Conservation (phyloP, 163 green algal genomes). For the Scenedesmus sp. region DNA sequence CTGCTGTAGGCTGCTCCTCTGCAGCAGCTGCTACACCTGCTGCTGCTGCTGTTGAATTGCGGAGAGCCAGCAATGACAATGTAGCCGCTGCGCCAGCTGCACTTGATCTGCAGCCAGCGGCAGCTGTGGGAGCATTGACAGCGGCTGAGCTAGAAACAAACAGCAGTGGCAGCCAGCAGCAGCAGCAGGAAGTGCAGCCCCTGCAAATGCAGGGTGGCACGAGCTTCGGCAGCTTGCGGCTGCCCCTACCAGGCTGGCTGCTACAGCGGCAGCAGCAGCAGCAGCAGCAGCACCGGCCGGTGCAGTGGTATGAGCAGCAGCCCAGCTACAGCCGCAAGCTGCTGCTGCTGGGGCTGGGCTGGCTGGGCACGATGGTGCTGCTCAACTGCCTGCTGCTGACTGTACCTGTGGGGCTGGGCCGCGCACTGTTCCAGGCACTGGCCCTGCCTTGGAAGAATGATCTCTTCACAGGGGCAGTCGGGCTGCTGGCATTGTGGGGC, state of each 20-base stretch:
- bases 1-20: neutral
- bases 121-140: neutral
- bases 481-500: conserved; percentile 23
- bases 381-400: conserved; percentile 28
- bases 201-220: neutral
- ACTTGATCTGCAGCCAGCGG: neutral
- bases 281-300: conserved; percentile 33
- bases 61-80: neutral
- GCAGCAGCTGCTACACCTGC: neutral
- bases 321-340: conserved; percentile 30
- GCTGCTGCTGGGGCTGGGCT: neutral
- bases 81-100: neutral
- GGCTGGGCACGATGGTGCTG: neutral
- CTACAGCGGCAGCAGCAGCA: conserved; percentile 38
- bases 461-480: conserved; percentile 34
- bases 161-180: neutral
- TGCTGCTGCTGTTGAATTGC: neutral
- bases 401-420: conserved; percentile 35
- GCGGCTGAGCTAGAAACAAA: neutral
- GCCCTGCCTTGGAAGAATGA: conserved; percentile 39
- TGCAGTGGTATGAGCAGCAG: conserved; percentile 50
- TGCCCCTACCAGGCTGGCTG: neutral
- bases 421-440: neutral
- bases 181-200: neutral
- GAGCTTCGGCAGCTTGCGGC: neutral